Percentiles rank a stretch among this genome's conserved stretches.
Evolutionary conservation across 179 eudicot species (phyloP).

Genomic region (Spinacia oleracea): DNA sequence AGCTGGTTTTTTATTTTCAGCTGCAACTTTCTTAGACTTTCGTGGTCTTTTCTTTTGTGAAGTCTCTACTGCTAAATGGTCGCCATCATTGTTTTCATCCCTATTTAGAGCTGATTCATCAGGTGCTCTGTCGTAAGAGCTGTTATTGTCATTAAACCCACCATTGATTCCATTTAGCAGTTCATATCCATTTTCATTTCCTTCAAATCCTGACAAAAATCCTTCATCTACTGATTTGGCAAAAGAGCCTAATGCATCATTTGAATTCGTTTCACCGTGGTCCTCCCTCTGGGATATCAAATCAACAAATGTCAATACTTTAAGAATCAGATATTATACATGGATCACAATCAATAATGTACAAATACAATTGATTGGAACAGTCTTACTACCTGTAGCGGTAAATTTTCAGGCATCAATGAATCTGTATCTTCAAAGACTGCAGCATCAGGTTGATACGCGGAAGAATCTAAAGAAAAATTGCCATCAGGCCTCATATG

Average conservation of each 20-base stretch:
- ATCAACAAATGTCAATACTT: neutral
- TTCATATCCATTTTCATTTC: constrained; percentile 35
- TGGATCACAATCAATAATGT: neutral
- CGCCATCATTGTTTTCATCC: constrained; percentile 31
- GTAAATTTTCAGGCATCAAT: constrained; percentile 29
- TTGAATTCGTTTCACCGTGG: constrained; percentile 18
- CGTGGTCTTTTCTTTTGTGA: constrained; percentile 33
- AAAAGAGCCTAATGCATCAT: constrained; percentile 23
- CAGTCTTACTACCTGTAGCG: constrained; percentile 38
- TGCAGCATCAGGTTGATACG: constrained; percentile 36
- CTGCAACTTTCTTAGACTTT: constrained; percentile 46
- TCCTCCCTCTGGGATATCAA: constrained; percentile 33
- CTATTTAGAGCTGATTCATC: constrained; percentile 27
- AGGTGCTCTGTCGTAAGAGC: constrained; percentile 24
- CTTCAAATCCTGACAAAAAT: constrained; percentile 26
- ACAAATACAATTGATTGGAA: neutral
- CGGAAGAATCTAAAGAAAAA: constrained; percentile 28
- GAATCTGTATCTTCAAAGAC: constrained; percentile 23
- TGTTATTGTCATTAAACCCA: constrained; percentile 29
- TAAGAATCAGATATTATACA: neutral
- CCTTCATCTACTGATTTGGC: constrained; percentile 28
- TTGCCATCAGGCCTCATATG: constrained; percentile 29
- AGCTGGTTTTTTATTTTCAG: constrained; percentile 51
- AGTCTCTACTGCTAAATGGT: constrained; percentile 36
- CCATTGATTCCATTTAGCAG: constrained; percentile 41